Evolutionary conservation across 139 green algal species (phyloP).

Genomic region (Limnomonas spitsbergensis): DNA sequence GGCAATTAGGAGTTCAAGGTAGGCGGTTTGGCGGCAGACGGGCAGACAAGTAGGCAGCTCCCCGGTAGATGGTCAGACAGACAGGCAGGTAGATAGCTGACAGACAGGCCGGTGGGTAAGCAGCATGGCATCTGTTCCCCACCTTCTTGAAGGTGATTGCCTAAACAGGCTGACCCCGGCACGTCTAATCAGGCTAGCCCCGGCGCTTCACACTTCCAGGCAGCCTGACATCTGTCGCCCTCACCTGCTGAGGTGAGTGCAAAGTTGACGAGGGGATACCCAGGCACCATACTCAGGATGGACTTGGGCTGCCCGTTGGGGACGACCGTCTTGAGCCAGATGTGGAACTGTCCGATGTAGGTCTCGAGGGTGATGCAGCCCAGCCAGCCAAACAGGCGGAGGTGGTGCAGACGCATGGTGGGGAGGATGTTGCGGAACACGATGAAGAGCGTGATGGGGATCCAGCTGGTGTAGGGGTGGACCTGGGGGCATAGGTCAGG

Average conservation of each 20-base stretch:
- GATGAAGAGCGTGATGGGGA: constrained; percentile 87
- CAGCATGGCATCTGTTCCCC: too few species aligned
- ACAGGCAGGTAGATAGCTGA: too few species aligned
- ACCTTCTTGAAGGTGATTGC: too few species aligned
- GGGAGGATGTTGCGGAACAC: constrained; percentile 84
- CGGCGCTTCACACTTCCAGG: too few species aligned
- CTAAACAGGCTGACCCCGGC: too few species aligned
- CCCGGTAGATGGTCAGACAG: too few species aligned
- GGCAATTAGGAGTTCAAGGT: too few species aligned
- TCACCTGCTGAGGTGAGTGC: constrained; percentile 63
- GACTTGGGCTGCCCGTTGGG: constrained; percentile 86
- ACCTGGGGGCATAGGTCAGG: constrained; percentile 33
- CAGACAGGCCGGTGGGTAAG: too few species aligned
- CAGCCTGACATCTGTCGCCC: background rate
- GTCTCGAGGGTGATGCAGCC: constrained; percentile 96
- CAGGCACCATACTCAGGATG: constrained; percentile 74
- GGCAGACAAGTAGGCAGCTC: too few species aligned
- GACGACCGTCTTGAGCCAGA: constrained; percentile 78
- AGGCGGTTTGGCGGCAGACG: too few species aligned
- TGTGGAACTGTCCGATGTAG: constrained; percentile 91
- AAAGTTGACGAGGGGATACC: constrained; percentile 93
- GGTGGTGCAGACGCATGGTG: constrained; percentile 54
- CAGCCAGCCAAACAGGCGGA: constrained; percentile 87
- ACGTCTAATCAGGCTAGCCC: too few species aligned
- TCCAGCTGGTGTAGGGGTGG: constrained; percentile 96